Conservation (phyloP, 352 stramenopile genomes). For the Elongisporangium anandrum region DNA sequence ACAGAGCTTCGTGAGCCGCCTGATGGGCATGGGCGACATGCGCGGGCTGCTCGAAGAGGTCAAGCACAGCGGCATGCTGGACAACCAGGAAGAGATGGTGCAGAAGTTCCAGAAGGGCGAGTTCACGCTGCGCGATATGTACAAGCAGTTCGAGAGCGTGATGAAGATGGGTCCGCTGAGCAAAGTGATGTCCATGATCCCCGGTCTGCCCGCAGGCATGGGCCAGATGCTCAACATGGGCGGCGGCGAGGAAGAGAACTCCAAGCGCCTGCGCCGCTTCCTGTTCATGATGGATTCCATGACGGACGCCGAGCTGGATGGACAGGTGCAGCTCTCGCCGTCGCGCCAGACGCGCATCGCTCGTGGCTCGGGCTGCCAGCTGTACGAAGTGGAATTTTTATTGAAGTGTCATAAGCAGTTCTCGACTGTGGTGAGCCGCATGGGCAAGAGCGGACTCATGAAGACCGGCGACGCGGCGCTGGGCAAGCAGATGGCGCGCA, state of each 20-base stretch:
- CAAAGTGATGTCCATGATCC: slow-evolving; percentile 99
- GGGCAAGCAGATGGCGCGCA: slow-evolving; percentile 94
- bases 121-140: slow-evolving; percentile 99
- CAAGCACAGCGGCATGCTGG: slow-evolving; percentile 85
- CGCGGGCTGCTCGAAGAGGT: slow-evolving; percentile 95
- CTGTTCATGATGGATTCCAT: slow-evolving; percentile 99
- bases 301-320: slow-evolving; percentile 96
- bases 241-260: slow-evolving; percentile 90
- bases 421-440: slow-evolving; percentile 92
- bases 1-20: slow-evolving; percentile 96
- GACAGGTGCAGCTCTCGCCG: slow-evolving; percentile 59
- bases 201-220: slow-evolving; percentile 90
- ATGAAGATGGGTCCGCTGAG: slow-evolving; percentile 97
- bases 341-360: slow-evolving; percentile 87
- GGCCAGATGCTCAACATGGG: slow-evolving; percentile 89
- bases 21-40: slow-evolving; percentile 98
- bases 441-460: slow-evolving; percentile 96
- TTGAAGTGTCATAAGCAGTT: slow-evolving; percentile 97
- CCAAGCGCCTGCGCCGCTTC: slow-evolving; percentile 94
- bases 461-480: slow-evolving; percentile 84
- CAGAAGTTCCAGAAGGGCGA: slow-evolving; percentile 94
- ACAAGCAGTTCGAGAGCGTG: slow-evolving; percentile 97
- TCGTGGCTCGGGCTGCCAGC: slow-evolving; percentile 85
- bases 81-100: slow-evolving; percentile 95
- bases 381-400: slow-evolving; percentile 90